Conservation (phyloP, 2,329 filamentous ascomycete genomes). For the Cordyceps sp. region DNA sequence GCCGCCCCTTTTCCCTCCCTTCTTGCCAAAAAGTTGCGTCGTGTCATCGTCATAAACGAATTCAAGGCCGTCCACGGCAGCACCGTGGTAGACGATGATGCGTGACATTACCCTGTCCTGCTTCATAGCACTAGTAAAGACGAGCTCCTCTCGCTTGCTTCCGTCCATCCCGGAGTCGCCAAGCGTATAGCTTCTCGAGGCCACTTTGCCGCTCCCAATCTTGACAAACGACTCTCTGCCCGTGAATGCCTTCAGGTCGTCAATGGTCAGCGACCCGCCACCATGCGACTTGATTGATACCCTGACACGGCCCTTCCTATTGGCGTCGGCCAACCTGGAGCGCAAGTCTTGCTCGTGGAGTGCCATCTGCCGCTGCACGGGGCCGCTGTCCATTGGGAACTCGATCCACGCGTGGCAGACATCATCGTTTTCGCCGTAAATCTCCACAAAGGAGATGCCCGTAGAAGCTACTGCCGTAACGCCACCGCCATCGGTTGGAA, state of each 20-base stretch:
- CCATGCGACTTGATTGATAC: constrained; percentile 62
- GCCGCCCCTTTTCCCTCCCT: constrained; percentile 51
- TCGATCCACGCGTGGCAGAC: constrained; percentile 71
- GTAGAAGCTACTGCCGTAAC: constrained; percentile 64
- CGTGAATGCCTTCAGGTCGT: constrained; percentile 56
- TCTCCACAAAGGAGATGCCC: constrained; percentile 73
- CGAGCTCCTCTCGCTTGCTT: constrained; percentile 51
- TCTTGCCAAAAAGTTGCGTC: constrained; percentile 73
- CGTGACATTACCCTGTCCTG: constrained; percentile 59
- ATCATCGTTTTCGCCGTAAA: constrained; percentile 66
- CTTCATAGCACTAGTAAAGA: constrained; percentile 53
- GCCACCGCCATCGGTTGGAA: constrained; percentile 63
- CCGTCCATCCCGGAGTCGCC: constrained; percentile 58
- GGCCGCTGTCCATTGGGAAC: constrained; percentile 46
- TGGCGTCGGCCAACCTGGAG: constrained; percentile 51
- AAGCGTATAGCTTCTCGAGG: constrained; percentile 59
- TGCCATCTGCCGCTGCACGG: constrained; percentile 53
- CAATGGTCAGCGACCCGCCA: constrained; percentile 56
- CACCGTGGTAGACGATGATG: constrained; percentile 62
- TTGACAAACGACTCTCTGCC: constrained; percentile 61
- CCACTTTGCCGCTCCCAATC: constrained; percentile 51
- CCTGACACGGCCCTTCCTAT: constrained; percentile 53
- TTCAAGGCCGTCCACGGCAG: constrained; percentile 69
- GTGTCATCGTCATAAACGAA: constrained; percentile 84
- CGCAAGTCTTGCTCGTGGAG: constrained; percentile 64